Percentiles rank a stretch among this genome's conserved stretches.
phyloP scores from a whole-genome alignment of 179 eudicot species.

The Corrigiola litoralis region DNA sequence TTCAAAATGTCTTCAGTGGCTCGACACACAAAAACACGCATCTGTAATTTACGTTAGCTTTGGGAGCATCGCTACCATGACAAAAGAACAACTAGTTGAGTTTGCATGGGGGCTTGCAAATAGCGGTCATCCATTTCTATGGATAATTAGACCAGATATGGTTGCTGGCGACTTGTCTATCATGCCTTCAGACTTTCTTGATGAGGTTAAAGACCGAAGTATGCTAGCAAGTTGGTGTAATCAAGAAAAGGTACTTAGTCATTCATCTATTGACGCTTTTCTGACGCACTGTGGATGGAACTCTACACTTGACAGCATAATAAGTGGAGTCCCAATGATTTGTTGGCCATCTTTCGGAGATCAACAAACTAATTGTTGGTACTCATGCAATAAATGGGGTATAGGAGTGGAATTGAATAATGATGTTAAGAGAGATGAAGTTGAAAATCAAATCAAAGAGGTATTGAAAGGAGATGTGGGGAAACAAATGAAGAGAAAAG shows the following conservation, averaged over 20 bases:
- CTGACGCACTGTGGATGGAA: no score
- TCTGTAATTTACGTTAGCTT: slow-evolving; percentile 16
- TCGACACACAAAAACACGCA: neutral
- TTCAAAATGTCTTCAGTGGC: slow-evolving; percentile 12
- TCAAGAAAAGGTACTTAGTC: no score
- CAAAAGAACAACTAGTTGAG: slow-evolving; percentile 7
- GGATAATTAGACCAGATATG: slow-evolving; percentile 15
- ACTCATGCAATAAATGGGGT: neutral
- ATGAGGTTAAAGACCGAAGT: slow-evolving; percentile 7
- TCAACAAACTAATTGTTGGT: slow-evolving; percentile 19
- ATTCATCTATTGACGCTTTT: no score
- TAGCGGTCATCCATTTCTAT: slow-evolving; percentile 14
- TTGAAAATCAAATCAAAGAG: neutral
- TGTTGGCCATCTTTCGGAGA: slow-evolving; percentile 25
- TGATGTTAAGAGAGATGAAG: neutral
- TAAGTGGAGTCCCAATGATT: slow-evolving; percentile 12
- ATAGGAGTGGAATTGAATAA: neutral
- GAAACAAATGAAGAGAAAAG: slow-evolving; percentile 10
- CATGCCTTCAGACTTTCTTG: neutral
- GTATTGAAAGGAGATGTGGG: neutral
- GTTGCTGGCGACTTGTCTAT: slow-evolving; percentile 6
- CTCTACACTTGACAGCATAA: slow-evolving; percentile 5
- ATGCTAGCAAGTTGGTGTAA: slow-evolving; percentile 8
- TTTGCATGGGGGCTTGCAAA: slow-evolving; percentile 24
- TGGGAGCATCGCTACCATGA: slow-evolving; percentile 13